Base-by-base conservation (phyloP, 495 filamentous ascomycete species). In the Melanomma pulvis-pyrius region DNA sequence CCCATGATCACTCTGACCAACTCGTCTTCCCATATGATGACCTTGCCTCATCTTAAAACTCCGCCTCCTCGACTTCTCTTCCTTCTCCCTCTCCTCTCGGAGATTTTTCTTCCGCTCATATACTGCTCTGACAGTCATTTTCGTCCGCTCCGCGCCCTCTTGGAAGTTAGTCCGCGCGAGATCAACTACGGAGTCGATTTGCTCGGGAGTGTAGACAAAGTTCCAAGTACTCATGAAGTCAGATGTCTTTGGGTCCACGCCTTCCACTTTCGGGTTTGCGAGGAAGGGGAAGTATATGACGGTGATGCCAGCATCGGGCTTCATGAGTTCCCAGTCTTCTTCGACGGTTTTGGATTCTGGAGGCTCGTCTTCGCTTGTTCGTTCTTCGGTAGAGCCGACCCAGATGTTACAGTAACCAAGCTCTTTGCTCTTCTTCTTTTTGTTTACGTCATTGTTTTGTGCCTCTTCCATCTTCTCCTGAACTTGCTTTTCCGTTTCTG, bases 221-320 rank as follows among this genome's bases (percentile, higher is more conserved):
- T 97, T 98, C 94, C 94, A 98, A 0, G 94, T 98, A 69, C 86
- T 90, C 76, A 97, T 84, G 79, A 92, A 98, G 53, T 92, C 90
- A 61, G 84, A 86, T 13, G 81, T 84, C 34, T 88, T 84, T 0
- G 94, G 93, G 73, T 97, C 87, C 26, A 97, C 88, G 54, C 85
- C 89, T 6, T 82, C 82, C 0, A 93, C 90, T 21, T 87, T 85
- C 0, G 87, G 82, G 74, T 98, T 97, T 19, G 88, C 86, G 11
- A 97, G 79, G 65, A 96, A 86, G 1, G 94, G 94, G 73, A 97
- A 90, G 77, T 98, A 98, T 29, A 96, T 80, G 8, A 98, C 87
- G 0, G 92, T 83, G 54, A 98, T 89, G 50, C 94, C 94, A 5
- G 94, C 93, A 70, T 91, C 79, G 8, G 90, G 87, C 25, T 84